These are phyloP conservation scores for Aureobasidium sp. DNA, from an alignment of 2,329 filamentous ascomycete genomes.

Conservation along the genomic window DNA sequence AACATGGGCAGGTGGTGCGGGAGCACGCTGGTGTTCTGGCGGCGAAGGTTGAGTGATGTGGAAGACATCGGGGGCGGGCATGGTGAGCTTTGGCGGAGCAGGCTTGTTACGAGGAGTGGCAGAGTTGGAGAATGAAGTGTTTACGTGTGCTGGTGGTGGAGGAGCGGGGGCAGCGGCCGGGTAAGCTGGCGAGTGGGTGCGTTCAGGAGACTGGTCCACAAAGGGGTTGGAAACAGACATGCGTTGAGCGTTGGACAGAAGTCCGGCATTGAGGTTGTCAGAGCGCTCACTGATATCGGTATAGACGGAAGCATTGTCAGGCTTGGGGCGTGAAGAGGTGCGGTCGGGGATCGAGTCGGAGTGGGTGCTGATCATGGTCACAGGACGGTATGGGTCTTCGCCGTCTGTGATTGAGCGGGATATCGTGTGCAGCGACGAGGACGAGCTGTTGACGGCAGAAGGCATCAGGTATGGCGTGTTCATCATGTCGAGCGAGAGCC, in stretches of 20 bases:
- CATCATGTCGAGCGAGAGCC: constrained; percentile 59
- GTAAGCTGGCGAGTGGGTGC: neutral
- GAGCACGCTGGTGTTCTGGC: neutral
- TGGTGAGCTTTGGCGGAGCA: constrained; percentile 1
- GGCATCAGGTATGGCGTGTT: constrained; percentile 91
- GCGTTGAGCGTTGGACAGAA: constrained; percentile 49
- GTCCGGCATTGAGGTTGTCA: constrained; percentile 40
- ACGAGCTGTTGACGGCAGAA: constrained; percentile 66
- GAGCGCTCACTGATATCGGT: constrained; percentile 42
- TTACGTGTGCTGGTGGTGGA: neutral
- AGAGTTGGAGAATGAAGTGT: neutral
- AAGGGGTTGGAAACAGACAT: constrained; percentile 42
- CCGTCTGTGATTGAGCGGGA: constrained; percentile 64
- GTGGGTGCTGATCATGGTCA: constrained; percentile 46
- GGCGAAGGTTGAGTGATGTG: constrained; percentile 13
- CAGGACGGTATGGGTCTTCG: constrained; percentile 76
- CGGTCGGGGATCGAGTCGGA: constrained; percentile 30
- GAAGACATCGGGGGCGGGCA: constrained; percentile 7
- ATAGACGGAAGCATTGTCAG: constrained; percentile 43
- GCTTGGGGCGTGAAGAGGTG: constrained; percentile 17
- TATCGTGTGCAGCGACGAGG: constrained; percentile 79
- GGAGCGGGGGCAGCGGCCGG: neutral
- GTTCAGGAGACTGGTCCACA: constrained; percentile 3
- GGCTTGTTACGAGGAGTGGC: neutral
- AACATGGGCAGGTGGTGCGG: constrained; percentile 1